Base-by-base conservation (phyloP, 148 eudicot genomes). In the Rhododendron simsii region DNA sequence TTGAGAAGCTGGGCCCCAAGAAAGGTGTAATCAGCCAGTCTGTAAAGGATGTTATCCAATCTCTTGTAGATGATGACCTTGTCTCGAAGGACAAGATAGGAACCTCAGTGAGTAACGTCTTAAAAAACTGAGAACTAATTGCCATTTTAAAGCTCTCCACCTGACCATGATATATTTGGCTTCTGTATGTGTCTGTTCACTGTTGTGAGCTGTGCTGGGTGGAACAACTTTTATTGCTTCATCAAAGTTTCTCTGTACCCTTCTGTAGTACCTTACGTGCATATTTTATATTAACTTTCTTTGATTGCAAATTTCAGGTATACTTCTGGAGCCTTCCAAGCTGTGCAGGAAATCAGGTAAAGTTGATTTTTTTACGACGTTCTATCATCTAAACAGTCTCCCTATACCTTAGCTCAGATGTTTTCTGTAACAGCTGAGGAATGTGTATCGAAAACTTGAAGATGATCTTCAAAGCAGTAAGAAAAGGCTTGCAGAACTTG, bases 261-360 rank as follows among this genome's bases (percentile, higher is more conserved):
- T 57, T 55, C 7, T 13, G 76, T 14, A 14, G 41, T 30, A 30
- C 76, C 35, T 33, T 14, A 71, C 8, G 2, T 14, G 2, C 76
- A 16, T 11, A 23, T 12, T 20, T 71, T 15, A 26, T 26, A 3
- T 26, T 10, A 63, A 63, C 71, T 26, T 10, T 39, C 47, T 61
- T 76, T 69, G 37, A 26, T 73, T 44, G 35, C 33, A 76, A 81
- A 76, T 74, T 91, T 2, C 91, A 96, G 99, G 90, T 97, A 80
- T 97, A 95, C 91, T 97, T 97, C 84, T 97, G 98, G 99, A 97
- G 99, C 87, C 98, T 97, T 89, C 99, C 98, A 71, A 95, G 99
- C 88, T 93, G 96, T 90, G 99, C 99, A 87, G 99, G 99, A 84
- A 96, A 97, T 92, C 99, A 97, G 95, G 99, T 97, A 86, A 86